A percentile compares a stretch with the other conserved stretches of the same genome.
These are phyloP conservation scores for Miscanthus sacchariflorus DNA, from an alignment of 202 grass and related monocot species.

Conservation along the genomic window DNA sequence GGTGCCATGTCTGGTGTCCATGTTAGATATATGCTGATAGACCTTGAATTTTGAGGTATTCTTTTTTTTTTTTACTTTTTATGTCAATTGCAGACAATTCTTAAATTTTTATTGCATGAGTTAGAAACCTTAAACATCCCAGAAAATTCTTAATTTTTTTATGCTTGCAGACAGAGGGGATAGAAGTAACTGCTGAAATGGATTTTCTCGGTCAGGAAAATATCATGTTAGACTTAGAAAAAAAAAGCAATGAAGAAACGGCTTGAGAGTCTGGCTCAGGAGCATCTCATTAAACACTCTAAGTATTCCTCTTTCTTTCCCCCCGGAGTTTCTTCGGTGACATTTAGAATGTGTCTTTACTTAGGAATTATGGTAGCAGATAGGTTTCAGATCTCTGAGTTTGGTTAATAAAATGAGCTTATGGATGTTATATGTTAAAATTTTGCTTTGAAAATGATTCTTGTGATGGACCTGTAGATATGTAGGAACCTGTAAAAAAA, in stretches of 20 bases:
- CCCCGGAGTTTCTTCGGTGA: not conserved
- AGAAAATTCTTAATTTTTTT: too few species aligned
- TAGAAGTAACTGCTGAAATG: too few species aligned
- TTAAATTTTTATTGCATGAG: too few species aligned
- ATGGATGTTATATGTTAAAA: not conserved
- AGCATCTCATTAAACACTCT: too few species aligned
- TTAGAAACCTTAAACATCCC: too few species aligned
- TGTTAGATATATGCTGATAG: not conserved
- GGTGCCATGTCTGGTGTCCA: not conserved
- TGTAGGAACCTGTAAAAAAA: not conserved
- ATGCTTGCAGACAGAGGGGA: too few species aligned
- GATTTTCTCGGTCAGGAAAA: too few species aligned
- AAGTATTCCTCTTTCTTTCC: not conserved
- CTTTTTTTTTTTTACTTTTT: not conserved
- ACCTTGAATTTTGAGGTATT: conserved; percentile 10
- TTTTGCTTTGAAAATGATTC: not conserved
- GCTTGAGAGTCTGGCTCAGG: too few species aligned
- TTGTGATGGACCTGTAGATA: not conserved
- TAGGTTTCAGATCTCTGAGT: conserved; percentile 12
- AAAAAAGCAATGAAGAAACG: too few species aligned
- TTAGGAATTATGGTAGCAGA: not conserved
- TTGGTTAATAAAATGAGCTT: not conserved
- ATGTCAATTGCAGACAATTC: not conserved
- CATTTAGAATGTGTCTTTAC: not conserved
- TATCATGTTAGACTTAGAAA: too few species aligned